A percentile compares a stretch with the other conserved stretches of the same genome.
Evolutionary conservation across 2,329 filamentous ascomycete genomes (phyloP).

Genomic region (Penicillium sp.): DNA sequence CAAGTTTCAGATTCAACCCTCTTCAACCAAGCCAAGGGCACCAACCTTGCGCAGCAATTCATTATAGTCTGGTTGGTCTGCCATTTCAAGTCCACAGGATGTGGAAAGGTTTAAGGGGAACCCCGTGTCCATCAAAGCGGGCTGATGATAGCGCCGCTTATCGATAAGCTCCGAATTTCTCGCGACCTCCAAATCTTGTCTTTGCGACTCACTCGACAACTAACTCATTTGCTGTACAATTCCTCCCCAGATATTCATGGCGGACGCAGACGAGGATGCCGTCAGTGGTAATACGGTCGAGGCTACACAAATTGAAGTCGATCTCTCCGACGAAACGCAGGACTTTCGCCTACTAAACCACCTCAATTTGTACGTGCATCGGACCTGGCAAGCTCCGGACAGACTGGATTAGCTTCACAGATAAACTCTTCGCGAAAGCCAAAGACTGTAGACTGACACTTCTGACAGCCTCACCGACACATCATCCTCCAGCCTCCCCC

Average conservation of each 20-base stretch:
- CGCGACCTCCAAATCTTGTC: slow-evolving; percentile 3
- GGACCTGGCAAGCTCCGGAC: background rate
- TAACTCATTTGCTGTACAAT: background rate
- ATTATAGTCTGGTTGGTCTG: slow-evolving; percentile 27
- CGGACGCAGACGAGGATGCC: slow-evolving; percentile 50
- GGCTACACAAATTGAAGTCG: slow-evolving; percentile 56
- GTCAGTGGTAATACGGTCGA: slow-evolving; percentile 38
- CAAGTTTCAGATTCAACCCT: background rate
- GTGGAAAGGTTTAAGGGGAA: background rate
- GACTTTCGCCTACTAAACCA: slow-evolving; percentile 78
- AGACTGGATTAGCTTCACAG: background rate
- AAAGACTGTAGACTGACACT: background rate
- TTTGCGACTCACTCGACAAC: slow-evolving; percentile 4
- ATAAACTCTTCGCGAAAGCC: background rate
- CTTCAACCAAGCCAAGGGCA: background rate
- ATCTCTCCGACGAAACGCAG: slow-evolving; percentile 76
- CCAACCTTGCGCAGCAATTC: slow-evolving; percentile 26
- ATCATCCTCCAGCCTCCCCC: slow-evolving; percentile 63
- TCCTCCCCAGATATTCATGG: slow-evolving; percentile 37
- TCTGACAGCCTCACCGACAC: slow-evolving; percentile 38
- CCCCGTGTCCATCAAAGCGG: background rate
- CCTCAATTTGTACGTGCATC: slow-evolving; percentile 52
- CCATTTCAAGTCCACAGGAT: background rate
- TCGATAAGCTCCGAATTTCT: slow-evolving; percentile 32
- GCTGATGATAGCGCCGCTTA: slow-evolving; percentile 16